phyloP scores from a whole-genome alignment of 257 asterid genomes.

The Solanum paucissectum region DNA sequence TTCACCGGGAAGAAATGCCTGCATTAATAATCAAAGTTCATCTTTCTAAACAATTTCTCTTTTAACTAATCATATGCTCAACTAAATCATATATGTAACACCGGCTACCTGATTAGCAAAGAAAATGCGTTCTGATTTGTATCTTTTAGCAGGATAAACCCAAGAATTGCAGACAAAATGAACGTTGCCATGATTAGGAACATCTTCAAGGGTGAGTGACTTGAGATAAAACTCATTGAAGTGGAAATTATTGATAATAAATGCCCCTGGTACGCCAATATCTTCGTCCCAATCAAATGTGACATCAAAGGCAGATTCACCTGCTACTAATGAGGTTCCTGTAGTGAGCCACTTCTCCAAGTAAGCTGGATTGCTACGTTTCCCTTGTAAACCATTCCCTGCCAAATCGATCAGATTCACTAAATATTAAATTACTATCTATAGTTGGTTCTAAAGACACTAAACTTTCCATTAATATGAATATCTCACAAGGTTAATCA shows the following conservation, averaged over 20 bases:
- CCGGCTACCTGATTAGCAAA: constrained; percentile 50
- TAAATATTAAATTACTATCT: no score
- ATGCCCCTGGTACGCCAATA: constrained; percentile 61
- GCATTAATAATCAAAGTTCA: not conserved
- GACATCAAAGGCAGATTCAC: constrained; percentile 27
- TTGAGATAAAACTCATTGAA: constrained; percentile 61
- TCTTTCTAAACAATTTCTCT: not conserved
- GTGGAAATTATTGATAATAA: constrained; percentile 41
- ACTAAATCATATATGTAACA: not conserved
- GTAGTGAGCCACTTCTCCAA: constrained; percentile 13
- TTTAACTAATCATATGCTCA: not conserved
- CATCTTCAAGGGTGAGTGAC: constrained; percentile 52
- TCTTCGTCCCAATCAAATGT: constrained; percentile 56
- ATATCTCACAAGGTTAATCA: no score
- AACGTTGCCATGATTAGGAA: constrained; percentile 53
- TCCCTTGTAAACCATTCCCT: constrained; percentile 33
- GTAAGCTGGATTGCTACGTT: constrained; percentile 10
- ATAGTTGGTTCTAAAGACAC: no score
- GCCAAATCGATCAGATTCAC: not conserved
- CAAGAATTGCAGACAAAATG: constrained; percentile 77
- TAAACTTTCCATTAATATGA: no score
- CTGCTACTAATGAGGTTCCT: not conserved
- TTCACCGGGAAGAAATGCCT: constrained; percentile 65
- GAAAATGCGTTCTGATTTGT: constrained; percentile 48
- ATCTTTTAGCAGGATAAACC: constrained; percentile 50